phyloP scores from a whole-genome alignment of 1,284 basidiomycete genomes.

The Trichosporon coremiiforme region DNA sequence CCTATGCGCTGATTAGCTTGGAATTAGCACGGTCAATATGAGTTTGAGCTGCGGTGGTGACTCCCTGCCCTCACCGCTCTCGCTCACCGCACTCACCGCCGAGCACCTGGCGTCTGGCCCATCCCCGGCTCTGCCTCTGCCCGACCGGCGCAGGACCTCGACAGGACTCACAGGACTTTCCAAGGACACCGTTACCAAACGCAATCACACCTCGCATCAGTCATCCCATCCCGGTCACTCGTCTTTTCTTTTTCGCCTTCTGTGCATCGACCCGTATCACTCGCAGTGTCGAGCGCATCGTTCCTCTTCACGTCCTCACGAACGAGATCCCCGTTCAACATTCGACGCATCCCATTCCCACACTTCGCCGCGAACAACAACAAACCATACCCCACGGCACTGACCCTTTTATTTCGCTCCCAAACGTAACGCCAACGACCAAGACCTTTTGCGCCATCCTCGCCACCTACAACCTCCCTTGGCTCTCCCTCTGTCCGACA shows the following conservation, averaged over 20 bases:
- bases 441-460: conserved; percentile 6
- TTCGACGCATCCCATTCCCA: neutral
- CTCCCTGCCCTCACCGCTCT: neutral
- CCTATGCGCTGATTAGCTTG: neutral
- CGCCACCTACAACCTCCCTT: neutral
- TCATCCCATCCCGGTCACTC: neutral
- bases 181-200: conserved; percentile 8
- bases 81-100: no score
- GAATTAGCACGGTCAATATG: conserved; percentile 3
- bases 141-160: neutral
- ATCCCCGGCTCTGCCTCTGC: neutral
- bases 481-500: conserved; percentile 1
- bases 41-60: conserved; percentile 9
- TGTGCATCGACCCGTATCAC: neutral
- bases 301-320: neutral
- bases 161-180: neutral
- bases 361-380: no score
- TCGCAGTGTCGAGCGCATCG: neutral
- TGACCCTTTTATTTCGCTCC: conserved; percentile 1
- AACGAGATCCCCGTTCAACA: neutral
- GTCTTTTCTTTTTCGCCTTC: conserved; percentile 1
- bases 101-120: neutral
- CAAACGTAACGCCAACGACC: conserved; percentile 12
- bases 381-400: neutral
- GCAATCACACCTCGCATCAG: conserved; percentile 11